Evolutionary conservation across 441 rosid genomes (phyloP), one percentile per base, ranked within the genome.

Genomic region (Sinapis alba): DNA sequence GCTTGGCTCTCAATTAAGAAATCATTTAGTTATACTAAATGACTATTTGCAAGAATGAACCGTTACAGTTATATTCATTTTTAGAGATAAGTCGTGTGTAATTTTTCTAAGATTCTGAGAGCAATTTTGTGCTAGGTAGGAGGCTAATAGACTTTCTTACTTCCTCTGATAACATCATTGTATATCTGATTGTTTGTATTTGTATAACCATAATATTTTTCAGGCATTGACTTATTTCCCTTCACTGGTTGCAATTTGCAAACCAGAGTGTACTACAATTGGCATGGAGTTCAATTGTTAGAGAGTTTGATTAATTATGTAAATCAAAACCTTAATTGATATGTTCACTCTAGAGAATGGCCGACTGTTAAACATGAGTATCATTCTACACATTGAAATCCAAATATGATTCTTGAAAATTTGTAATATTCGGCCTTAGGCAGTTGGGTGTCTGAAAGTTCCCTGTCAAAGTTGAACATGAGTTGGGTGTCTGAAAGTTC

Each of bases 291-390:
- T 71, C 87, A 51, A 77, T 69, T 18, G 71, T 88, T 19, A 86
- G 86, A 79, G 87, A 89, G 5, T 80, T 79, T 96, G 89, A 77
- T 88, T 50, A 79, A 89, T 70, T 82, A 87, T 72, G 98, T 91
- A 84, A 85, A 97, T 76, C 15, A 12, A 73, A 65, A 0, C 28
- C 47, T 70, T 66, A 20, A 62, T 65, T 56, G 47, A 57, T 61
- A 26, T 66, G 28, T 43, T 21, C 71, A 51, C n/a, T 56, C 65
- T 38, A 34, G 47, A 34, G 51, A 45, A 47, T 78, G 41, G 45
- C 26, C 1, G 4, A n/a, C 34, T 23, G 62, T 27, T 32, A 41
- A 19, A 19, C 23, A 9, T 11, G 54, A 68, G n/a, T n/a, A n/a
- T n/a, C n/a, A n/a, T n/a, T 23, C 24, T 23, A 23, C 24, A 23